Evolutionary conservation across 805 yeast species (phyloP), one percentile per base, ranked within the genome.

Genomic region (Myxozyma monticola): DNA sequence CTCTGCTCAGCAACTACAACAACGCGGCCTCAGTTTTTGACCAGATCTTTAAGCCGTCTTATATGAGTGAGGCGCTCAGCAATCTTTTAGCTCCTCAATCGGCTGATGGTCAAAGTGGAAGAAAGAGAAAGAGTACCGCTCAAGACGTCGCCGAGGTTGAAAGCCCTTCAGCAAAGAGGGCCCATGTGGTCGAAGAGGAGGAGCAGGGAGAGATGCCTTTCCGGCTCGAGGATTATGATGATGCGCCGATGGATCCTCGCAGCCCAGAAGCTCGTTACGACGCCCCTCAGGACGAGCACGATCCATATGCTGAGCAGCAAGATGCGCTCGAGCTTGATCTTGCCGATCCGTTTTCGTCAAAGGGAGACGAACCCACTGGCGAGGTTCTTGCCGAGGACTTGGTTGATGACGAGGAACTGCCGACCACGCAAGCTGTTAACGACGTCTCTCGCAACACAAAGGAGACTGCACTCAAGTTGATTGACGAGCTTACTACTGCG

Each of bases 401-500:
- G 12, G 43, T 38, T 17, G 53, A 43, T 20, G 36, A 41, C 20
- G 42, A 35, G 10, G 38, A 25, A 10, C 30, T 31, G 9, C 25
- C 44, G 25, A 14, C 51, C 30, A 45, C 54, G 9, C 55, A 49
- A n/a, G 42, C 31, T 2, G 37, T 61, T 43, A 37, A 60, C 54
- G 55, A 72, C 22, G 67, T 71, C 24, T 72, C 81, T 2, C 70
- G 73, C 52, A 69, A 81, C 25, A 53, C 57, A 5, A 44, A 35
- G 36, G 76, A 78, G 56, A 73, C 84, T 7, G 87, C 85, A 0
- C 64, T 64, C 9, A 71, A 72, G 4, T 66, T 82, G 20, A 69
- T 77, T 43, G 61, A 62, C 1, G 56, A 67, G 18, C 67, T 76
- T 45, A 57, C 55, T 1, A 50, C 52, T 9, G 55, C 45, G 9